Evolutionary conservation across 1,139 yeast genomes (phyloP).

Genomic region (Debaryomycetaceae sp.): DNA sequence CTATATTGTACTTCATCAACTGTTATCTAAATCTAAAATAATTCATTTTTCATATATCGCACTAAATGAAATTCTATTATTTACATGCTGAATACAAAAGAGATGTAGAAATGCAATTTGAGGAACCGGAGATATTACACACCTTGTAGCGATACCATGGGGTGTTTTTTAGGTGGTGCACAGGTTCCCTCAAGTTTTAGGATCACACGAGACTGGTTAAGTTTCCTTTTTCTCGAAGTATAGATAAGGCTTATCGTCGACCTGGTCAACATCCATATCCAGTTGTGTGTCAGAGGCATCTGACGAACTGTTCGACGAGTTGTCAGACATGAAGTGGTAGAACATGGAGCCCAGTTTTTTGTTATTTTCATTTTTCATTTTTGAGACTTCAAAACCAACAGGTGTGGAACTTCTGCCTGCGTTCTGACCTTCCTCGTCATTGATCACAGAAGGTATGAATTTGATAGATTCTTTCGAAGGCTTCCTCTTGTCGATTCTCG

Average conservation of each 20-base stretch:
- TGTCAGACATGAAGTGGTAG: slow-evolving; percentile 27
- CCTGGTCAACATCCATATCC: slow-evolving; percentile 9
- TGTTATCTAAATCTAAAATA: neutral
- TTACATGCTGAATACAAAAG: neutral
- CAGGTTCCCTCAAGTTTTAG: too few relatives aligned
- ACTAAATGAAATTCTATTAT: neutral
- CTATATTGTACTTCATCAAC: too few relatives aligned
- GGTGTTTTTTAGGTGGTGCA: too few relatives aligned
- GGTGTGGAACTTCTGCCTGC: slow-evolving; percentile 5
- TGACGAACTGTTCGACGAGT: slow-evolving; percentile 4
- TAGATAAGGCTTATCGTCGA: neutral
- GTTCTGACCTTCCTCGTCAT: slow-evolving; percentile 2
- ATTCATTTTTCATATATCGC: neutral
- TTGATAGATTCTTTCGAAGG: slow-evolving; percentile 22
- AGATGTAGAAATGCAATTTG: neutral
- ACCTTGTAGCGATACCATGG: neutral
- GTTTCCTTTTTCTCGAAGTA: neutral
- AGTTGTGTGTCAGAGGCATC: slow-evolving; percentile 14
- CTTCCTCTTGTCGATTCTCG: neutral
- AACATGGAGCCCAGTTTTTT: slow-evolving; percentile 26
- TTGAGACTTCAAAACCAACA: neutral
- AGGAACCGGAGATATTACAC: neutral
- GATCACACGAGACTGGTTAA: too few relatives aligned
- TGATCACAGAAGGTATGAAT: slow-evolving; percentile 26
- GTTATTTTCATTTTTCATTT: neutral